These are phyloP conservation scores for Haematococcus lacustris DNA, from an alignment of 139 green algal species.

Conservation along the genomic window DNA sequence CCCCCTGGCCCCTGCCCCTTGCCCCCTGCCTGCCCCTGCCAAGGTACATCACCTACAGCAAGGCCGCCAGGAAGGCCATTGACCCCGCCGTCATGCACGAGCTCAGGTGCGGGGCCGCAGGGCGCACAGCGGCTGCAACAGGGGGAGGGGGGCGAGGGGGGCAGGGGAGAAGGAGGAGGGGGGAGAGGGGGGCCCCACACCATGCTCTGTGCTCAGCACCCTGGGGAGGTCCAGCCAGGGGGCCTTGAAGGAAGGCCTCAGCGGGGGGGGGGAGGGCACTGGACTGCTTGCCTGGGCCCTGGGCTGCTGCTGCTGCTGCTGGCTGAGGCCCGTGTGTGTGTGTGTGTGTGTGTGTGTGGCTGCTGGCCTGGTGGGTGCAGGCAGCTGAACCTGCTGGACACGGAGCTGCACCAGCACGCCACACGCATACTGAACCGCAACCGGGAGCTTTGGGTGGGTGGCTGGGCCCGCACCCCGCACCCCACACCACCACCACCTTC, in stretches of 20 bases:
- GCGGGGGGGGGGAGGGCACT: background rate
- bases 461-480: background rate
- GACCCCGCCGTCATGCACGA: slow-evolving; percentile 5
- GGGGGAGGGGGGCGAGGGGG: too few species aligned
- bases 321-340: background rate
- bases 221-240: too few species aligned
- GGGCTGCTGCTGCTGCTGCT: background rate
- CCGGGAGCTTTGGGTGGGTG: background rate
- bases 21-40: background rate
- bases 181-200: too few species aligned
- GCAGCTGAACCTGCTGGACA: background rate
- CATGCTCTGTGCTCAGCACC: too few species aligned
- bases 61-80: slow-evolving; percentile 31
- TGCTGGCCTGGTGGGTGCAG: background rate
- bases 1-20: background rate
- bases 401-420: slow-evolving; percentile 4
- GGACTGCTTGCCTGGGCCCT: background rate
- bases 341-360: background rate
- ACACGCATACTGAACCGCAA: background rate
- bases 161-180: too few species aligned
- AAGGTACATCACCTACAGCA: slow-evolving; percentile 29
- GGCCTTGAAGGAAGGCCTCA: background rate
- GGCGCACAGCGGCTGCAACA: too few species aligned
- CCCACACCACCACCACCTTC: background rate
- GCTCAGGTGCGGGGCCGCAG: slow-evolving; percentile 5